Evolutionary conservation across 2,329 filamentous ascomycete species (phyloP).

Genomic region (Akanthomyces lecanii): DNA sequence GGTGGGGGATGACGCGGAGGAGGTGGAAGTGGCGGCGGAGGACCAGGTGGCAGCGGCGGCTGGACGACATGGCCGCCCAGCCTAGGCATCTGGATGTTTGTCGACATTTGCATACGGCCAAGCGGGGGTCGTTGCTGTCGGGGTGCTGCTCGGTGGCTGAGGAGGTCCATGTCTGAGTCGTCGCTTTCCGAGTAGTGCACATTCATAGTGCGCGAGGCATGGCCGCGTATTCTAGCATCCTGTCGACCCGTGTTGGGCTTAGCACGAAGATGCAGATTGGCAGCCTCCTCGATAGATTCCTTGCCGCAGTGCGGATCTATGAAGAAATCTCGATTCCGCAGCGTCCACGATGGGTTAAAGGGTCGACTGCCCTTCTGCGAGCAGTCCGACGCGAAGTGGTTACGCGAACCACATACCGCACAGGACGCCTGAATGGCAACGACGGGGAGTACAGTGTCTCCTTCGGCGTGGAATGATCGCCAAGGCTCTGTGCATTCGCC

Average conservation of each 20-base stretch:
- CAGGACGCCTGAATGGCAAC: conserved; percentile 48
- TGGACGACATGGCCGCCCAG: conserved; percentile 21
- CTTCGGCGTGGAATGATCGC: conserved; percentile 48
- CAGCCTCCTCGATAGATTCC: conserved; percentile 34
- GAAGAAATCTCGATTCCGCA: conserved; percentile 45
- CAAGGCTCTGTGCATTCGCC: conserved; percentile 56
- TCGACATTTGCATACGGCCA: conserved; percentile 37
- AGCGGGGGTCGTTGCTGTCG: conserved; percentile 26
- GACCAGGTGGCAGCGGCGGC: conserved; percentile 38
- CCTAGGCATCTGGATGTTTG: conserved; percentile 37
- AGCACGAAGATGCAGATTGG: conserved; percentile 23
- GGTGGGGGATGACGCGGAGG: conserved; percentile 25
- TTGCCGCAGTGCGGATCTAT: conserved; percentile 42
- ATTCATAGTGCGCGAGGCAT: conserved; percentile 33
- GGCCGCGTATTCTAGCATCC: conserved; percentile 33
- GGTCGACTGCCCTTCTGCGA: conserved; percentile 23
- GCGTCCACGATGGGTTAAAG: conserved; percentile 48
- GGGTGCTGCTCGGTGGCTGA: conserved; percentile 31
- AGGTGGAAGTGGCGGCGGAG: conserved; percentile 29
- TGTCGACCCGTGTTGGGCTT: conserved; percentile 22
- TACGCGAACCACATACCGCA: conserved; percentile 49
- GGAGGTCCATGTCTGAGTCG: conserved; percentile 43
- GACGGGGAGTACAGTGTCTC: conserved; percentile 43
- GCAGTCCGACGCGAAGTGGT: conserved; percentile 58
- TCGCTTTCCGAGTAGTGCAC: conserved; percentile 45